phyloP scores from a whole-genome alignment of 1,284 basidiomycete species.

The Austroboletus niveus region DNA sequence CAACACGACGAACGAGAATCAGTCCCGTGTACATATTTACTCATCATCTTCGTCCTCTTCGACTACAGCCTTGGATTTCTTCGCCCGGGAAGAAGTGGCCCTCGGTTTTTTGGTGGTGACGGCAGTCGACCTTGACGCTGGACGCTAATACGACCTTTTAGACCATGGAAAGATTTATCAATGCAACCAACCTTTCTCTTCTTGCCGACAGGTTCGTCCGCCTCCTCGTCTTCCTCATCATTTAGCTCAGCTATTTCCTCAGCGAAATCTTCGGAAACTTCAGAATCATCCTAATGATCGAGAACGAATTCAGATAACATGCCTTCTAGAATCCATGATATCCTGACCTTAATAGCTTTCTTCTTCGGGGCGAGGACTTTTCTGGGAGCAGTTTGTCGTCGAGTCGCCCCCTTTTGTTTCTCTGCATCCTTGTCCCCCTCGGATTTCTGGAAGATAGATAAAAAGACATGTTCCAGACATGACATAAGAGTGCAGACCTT shows the following conservation, averaged over 20 bases:
- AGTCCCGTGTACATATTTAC: slow-evolving; percentile 7
- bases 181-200: slow-evolving; percentile 31
- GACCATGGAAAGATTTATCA: slow-evolving; percentile 1
- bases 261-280: slow-evolving; percentile 32
- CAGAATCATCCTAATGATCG: slow-evolving; percentile 26
- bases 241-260: slow-evolving; percentile 30
- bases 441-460: slow-evolving; percentile 36
- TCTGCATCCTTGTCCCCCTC: slow-evolving; percentile 35
- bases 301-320: neutral
- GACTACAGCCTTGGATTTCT: slow-evolving; percentile 30
- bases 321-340: neutral
- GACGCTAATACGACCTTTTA: slow-evolving; percentile 24
- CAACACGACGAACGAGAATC: slow-evolving; percentile 1
- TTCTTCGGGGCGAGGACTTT: slow-evolving; percentile 20
- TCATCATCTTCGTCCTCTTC: slow-evolving; percentile 35
- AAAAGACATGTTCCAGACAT: slow-evolving; percentile 6
- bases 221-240: slow-evolving; percentile 29
- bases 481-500: slow-evolving; percentile 33
- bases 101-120: slow-evolving; percentile 23
- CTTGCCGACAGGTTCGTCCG: slow-evolving; percentile 22
- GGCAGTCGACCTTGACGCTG: slow-evolving; percentile 23
- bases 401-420: slow-evolving; percentile 40
- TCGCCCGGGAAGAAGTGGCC: slow-evolving; percentile 23
- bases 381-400: slow-evolving; percentile 26
- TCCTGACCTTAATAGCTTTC: slow-evolving; percentile 37